A percentile compares a stretch with the other conserved stretches of the same genome.
These are phyloP conservation scores for Trebouxia sp. DNA, from an alignment of 139 green algal species.

Conservation along the genomic window DNA sequence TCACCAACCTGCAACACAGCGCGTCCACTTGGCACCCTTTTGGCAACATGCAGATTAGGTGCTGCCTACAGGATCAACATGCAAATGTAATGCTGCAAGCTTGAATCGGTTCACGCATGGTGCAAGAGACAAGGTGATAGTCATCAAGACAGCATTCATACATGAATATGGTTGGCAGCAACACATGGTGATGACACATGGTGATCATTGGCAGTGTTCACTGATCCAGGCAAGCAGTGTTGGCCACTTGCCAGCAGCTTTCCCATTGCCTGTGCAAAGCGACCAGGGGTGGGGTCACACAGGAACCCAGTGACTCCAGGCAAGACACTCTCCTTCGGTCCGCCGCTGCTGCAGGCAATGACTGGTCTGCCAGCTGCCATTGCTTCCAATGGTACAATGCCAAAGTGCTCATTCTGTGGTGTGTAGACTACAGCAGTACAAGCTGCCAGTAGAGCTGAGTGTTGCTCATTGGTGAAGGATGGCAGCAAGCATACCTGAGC, in stretches of 20 bases:
- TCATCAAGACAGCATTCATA: neutral
- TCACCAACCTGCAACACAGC: constrained; percentile 38
- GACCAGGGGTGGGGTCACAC: constrained; percentile 51
- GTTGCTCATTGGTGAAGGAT: constrained; percentile 82
- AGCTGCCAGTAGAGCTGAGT: constrained; percentile 65
- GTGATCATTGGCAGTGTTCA: neutral
- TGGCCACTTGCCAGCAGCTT: constrained; percentile 39
- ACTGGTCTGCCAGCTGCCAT: constrained; percentile 88
- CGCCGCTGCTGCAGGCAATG: constrained; percentile 86
- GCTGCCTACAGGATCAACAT: neutral
- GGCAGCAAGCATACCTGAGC: constrained; percentile 76
- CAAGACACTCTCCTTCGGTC: constrained; percentile 79
- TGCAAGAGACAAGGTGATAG: neutral
- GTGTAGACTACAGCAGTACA: constrained; percentile 87
- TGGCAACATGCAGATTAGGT: neutral
- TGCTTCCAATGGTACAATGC: constrained; percentile 97
- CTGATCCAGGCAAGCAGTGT: neutral
- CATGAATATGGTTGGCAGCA: neutral
- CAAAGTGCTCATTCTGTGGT: constrained; percentile 94
- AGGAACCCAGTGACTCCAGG: constrained; percentile 71
- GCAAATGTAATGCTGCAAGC: neutral
- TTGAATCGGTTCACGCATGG: neutral
- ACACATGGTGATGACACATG: neutral
- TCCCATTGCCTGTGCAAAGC: constrained; percentile 63
- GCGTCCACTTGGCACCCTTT: neutral